Evolutionary conservation across 345 rosid species (phyloP).

Genomic region (Garcia nutans): DNA sequence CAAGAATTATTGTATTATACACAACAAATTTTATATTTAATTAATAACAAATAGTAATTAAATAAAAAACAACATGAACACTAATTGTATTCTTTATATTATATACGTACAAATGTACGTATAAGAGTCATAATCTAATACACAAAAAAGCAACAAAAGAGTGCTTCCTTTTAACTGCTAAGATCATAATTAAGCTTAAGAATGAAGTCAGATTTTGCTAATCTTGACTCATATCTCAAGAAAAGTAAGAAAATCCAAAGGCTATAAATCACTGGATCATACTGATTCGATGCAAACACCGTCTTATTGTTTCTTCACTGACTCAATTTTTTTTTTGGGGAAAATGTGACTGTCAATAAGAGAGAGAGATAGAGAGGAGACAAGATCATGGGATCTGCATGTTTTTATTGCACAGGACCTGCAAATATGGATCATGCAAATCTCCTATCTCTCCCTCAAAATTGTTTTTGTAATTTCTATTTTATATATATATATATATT

Average conservation of each 20-base stretch:
- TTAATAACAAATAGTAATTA: no score
- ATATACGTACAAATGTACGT: background rate
- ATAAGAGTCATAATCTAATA: background rate
- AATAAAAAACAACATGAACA: background rate
- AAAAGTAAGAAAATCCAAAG: conserved; percentile 10
- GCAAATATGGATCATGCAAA: conserved; percentile 27
- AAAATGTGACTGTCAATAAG: background rate
- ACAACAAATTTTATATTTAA: no score
- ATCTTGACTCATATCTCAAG: background rate
- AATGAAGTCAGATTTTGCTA: conserved; percentile 22
- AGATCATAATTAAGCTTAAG: background rate
- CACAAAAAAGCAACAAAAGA: conserved; percentile 8
- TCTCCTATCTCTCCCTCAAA: background rate
- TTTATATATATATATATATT: background rate
- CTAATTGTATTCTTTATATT: no score
- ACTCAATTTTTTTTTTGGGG: background rate
- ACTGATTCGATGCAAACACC: conserved; percentile 6
- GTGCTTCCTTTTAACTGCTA: conserved; percentile 12
- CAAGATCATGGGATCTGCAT: conserved; percentile 39
- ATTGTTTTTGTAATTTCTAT: background rate
- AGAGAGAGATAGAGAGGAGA: conserved; percentile 14
- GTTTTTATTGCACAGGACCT: conserved; percentile 30
- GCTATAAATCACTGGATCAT: background rate
- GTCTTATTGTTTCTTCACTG: background rate
- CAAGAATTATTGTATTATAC: background rate